These are phyloP conservation scores for Pythium guiyangense DNA, from an alignment of 352 stramenopile species.

Conservation along the genomic window DNA sequence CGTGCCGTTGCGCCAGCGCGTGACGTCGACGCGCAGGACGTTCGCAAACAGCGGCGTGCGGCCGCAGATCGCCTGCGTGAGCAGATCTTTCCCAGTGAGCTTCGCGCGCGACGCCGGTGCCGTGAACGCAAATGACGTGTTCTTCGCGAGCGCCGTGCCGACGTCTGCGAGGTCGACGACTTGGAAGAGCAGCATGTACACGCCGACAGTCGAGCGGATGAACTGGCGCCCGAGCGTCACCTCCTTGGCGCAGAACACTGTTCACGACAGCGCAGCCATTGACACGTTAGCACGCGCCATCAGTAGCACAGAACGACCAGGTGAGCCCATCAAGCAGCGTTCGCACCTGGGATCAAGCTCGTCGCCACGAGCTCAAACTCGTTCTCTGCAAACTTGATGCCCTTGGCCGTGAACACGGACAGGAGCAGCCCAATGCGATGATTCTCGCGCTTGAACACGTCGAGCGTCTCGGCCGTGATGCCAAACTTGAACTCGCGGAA, in stretches of 20 bases:
- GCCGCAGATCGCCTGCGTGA: constrained; percentile 23
- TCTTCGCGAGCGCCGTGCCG: constrained; percentile 25
- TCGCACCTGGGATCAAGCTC: constrained; percentile 52
- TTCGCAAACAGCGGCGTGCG: constrained; percentile 56
- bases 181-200: constrained; percentile 58
- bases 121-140: constrained; percentile 36
- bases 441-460: constrained; percentile 53
- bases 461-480: constrained; percentile 62
- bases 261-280: neutral
- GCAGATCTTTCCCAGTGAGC: constrained; percentile 41
- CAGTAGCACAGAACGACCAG: neutral
- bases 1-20: constrained; percentile 37
- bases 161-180: constrained; percentile 58
- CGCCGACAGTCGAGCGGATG: constrained; percentile 29
- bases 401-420: constrained; percentile 43
- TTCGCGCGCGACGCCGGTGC: constrained; percentile 11
- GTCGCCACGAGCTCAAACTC: constrained; percentile 49
- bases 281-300: neutral
- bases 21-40: constrained; percentile 48
- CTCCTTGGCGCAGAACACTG: constrained; percentile 61
- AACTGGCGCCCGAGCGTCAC: constrained; percentile 42
- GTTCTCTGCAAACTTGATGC: constrained; percentile 48
- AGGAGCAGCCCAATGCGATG: constrained; percentile 48
- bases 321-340: neutral
- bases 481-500: constrained; percentile 61